Evolutionary conservation across 2,329 filamentous ascomycete genomes (phyloP), one percentile per base, ranked within the genome.

Genomic region (Colletotrichum musae): DNA sequence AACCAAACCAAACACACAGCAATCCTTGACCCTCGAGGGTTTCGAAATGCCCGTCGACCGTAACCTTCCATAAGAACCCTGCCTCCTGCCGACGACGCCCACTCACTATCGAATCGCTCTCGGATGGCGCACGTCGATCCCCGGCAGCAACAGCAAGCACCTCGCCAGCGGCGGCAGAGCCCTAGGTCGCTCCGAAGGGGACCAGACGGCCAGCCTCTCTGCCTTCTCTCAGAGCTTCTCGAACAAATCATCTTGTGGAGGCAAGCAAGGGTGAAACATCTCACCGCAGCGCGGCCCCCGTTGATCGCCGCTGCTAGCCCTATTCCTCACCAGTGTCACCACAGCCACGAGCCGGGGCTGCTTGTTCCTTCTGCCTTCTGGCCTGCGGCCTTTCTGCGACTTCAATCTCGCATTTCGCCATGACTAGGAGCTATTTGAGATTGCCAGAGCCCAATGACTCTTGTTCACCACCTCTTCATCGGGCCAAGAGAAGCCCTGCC

Each of bases 191-290:
- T 36, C 32, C 32, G 32, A 36, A 36, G 52, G 45, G 52, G 53
- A 39, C 28, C 52, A 28, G n/a, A 24, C 26, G 6, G 26, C 32
- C 32, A 36, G 32, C 32, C 32, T 36, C 32, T 36, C 32, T 36
- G 32, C 36, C 51, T 51, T 66, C 54, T 66, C 18, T 28, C 56
- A 59, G 43, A 57, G 21, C 56, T 69, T 69, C 66, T 69, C 66
- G 66, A 69, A 69, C 62, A 68, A 59, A 60, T 54, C 56, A 66
- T 43, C 39, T 39, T n/a, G 54, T 41, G 54, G 56, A 57, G 50
- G 50, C 50, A 50, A 13, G 36, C 61, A 43, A 60, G 51, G 56
- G 43, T 56, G 66, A 69, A 69, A 60, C 66, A 60, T 56, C 43
- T 36, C 41, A 21, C 36, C 28, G 36, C 54, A 66, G 15, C 61